These are phyloP conservation scores for Aulographum hederae DNA, from an alignment of 2,329 filamentous ascomycete genomes.

Conservation along the genomic window DNA sequence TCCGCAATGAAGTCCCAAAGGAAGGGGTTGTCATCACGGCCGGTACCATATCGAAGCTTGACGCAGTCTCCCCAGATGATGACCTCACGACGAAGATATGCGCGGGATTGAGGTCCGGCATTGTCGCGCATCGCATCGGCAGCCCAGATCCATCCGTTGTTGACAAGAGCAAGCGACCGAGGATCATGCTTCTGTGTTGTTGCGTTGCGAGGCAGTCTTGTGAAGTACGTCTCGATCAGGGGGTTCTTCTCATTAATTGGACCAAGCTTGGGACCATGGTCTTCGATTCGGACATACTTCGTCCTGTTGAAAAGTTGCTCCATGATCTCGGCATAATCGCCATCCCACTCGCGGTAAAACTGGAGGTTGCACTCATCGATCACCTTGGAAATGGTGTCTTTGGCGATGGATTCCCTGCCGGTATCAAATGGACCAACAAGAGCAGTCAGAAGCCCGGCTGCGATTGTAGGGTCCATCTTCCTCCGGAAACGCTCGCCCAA, in stretches of 20 bases:
- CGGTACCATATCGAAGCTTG: conserved; percentile 75
- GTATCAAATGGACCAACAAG: conserved; percentile 51
- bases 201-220: conserved; percentile 63
- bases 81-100: conserved; percentile 90
- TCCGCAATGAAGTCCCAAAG: conserved; percentile 92
- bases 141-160: conserved; percentile 98
- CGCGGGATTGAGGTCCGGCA: conserved; percentile 70
- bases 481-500: conserved; percentile 69
- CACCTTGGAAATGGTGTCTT: conserved; percentile 37
- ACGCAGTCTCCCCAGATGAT: conserved; percentile 99
- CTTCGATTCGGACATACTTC: conserved; percentile 88
- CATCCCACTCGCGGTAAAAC: conserved; percentile 84
- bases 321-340: conserved; percentile 63
- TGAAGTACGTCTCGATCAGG: conserved; percentile 89
- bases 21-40: conserved; percentile 72
- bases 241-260: conserved; percentile 60
- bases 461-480: conserved; percentile 47
- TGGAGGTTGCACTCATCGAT: conserved; percentile 73
- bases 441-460: conserved; percentile 48
- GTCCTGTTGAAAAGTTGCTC: conserved; percentile 87
- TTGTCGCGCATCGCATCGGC: conserved; percentile 90
- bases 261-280: conserved; percentile 73
- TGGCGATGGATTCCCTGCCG: conserved; percentile 33
- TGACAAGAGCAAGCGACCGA: conserved; percentile 65
- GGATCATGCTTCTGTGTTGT: conserved; percentile 59